Conservation (phyloP, 2,329 filamentous ascomycete species). For the Dryadomyces quercivorus region DNA sequence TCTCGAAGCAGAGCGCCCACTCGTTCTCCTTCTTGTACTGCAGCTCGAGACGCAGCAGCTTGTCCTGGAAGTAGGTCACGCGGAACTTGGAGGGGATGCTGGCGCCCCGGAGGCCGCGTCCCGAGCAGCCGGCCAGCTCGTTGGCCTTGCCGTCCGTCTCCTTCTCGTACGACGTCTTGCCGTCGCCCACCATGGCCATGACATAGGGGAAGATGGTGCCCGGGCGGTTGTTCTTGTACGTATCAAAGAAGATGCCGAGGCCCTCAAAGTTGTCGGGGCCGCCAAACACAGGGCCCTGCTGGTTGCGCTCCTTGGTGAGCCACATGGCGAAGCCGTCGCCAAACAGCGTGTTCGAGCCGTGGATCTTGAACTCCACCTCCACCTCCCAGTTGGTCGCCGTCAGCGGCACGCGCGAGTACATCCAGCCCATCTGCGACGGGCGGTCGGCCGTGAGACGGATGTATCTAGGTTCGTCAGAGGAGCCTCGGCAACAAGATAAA, state of each 20-base stretch:
- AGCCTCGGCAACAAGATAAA: background rate
- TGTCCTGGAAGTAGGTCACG: conserved; percentile 94
- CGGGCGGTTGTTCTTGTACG: conserved; percentile 98
- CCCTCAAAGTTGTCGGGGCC: conserved; percentile 83
- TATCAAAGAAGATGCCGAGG: conserved; percentile 91
- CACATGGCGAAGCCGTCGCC: conserved; percentile 97
- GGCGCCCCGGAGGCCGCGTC: conserved; percentile 74
- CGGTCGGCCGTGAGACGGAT: conserved; percentile 85
- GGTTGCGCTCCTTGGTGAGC: conserved; percentile 86
- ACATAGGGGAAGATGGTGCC: conserved; percentile 94
- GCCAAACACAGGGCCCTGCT: conserved; percentile 76
- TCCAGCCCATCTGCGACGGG: conserved; percentile 81
- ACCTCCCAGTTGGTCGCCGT: conserved; percentile 99
- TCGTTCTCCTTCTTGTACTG: conserved; percentile 86
- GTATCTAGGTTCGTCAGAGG: conserved; percentile 44
- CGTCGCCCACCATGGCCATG: conserved; percentile 97
- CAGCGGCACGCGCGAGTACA: conserved; percentile 86
- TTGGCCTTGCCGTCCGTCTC: conserved; percentile 86
- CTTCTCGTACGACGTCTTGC: conserved; percentile 81
- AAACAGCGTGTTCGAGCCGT: conserved; percentile 78
- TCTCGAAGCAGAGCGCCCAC: conserved; percentile 84
- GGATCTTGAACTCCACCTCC: conserved; percentile 89
- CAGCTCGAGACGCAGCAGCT: conserved; percentile 77
- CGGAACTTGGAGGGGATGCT: conserved; percentile 71
- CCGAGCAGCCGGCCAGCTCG: conserved; percentile 90